Evolutionary conservation across 345 rosid genomes (phyloP).

Genomic region (Gossypium mustelinum): DNA sequence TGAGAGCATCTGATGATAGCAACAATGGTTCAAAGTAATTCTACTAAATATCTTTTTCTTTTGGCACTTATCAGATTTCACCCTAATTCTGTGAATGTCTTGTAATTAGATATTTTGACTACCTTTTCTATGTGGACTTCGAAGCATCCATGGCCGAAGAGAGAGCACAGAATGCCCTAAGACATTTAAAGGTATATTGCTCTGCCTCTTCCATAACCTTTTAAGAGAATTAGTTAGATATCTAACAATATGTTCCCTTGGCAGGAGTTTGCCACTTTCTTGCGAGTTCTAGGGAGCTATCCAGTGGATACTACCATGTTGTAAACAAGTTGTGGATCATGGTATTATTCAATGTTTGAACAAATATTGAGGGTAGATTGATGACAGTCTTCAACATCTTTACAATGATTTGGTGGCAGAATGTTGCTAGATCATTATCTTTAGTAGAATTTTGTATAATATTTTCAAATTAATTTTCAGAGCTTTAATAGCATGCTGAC

Average conservation of each 20-base stretch:
- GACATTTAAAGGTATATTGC: slow-evolving; percentile 64
- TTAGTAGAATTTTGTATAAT: background rate
- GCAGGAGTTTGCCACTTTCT: slow-evolving; percentile 93
- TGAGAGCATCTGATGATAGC: slow-evolving; percentile 56
- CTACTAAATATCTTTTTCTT: background rate
- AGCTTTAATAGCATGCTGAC: background rate
- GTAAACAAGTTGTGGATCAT: background rate
- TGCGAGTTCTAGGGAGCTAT: slow-evolving; percentile 96
- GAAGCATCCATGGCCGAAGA: slow-evolving; percentile 97
- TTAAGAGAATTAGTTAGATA: background rate
- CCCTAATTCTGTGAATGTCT: background rate
- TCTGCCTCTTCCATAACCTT: background rate
- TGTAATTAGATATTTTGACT: slow-evolving; percentile 64
- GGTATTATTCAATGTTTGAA: slow-evolving; percentile 3
- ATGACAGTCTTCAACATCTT: background rate
- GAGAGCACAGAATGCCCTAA: slow-evolving; percentile 83
- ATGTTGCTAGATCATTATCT: background rate
- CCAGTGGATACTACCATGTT: slow-evolving; percentile 51
- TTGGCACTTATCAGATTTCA: background rate
- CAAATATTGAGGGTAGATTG: background rate
- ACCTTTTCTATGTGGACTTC: slow-evolving; percentile 90
- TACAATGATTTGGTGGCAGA: background rate
- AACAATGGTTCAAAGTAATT: slow-evolving; percentile 15
- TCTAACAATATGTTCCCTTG: slow-evolving; percentile 10
- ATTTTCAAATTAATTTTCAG: background rate